Conservation (phyloP, 2,329 filamentous ascomycete species). For the Aureobasidium namibiae region DNA sequence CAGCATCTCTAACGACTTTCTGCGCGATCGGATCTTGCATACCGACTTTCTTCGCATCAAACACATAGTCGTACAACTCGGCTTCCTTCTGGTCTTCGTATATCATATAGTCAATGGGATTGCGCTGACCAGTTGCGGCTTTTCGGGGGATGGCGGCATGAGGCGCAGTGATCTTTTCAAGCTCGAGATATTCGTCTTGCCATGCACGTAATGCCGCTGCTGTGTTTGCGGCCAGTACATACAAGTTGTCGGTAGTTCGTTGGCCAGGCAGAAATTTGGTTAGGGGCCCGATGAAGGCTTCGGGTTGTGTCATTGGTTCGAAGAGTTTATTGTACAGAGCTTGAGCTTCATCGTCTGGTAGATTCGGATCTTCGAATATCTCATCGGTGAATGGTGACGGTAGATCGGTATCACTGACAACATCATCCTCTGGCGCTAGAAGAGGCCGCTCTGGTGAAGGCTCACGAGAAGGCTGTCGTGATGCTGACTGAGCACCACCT, state of each 20-base stretch:
- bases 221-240: conserved; percentile 47
- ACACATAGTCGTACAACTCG: conserved; percentile 51
- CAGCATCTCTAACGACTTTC: conserved; percentile 36
- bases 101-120: conserved; percentile 37
- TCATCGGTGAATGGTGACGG: conserved; percentile 16
- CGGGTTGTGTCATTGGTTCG: conserved; percentile 34
- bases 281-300: conserved; percentile 34
- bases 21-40: conserved; percentile 51
- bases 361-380: conserved; percentile 18
- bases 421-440: conserved; percentile 25
- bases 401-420: conserved; percentile 22
- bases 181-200: conserved; percentile 51
- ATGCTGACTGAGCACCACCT: conserved; percentile 9
- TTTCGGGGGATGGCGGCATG: conserved; percentile 46
- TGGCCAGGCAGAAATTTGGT: conserved; percentile 34
- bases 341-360: conserved; percentile 29
- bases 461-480: conserved; percentile 10
- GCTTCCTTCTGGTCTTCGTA: conserved; percentile 55
- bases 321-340: conserved; percentile 33
- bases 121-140: conserved; percentile 39
- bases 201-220: conserved; percentile 44
- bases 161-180: conserved; percentile 46
- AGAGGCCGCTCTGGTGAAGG: conserved; percentile 25
- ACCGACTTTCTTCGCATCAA: conserved; percentile 45
- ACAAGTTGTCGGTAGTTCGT: conserved; percentile 45